These are phyloP conservation scores for Dichotomocladium elegans DNA, from an alignment of 371 early-diverging fungal genomes.

Conservation along the genomic window DNA sequence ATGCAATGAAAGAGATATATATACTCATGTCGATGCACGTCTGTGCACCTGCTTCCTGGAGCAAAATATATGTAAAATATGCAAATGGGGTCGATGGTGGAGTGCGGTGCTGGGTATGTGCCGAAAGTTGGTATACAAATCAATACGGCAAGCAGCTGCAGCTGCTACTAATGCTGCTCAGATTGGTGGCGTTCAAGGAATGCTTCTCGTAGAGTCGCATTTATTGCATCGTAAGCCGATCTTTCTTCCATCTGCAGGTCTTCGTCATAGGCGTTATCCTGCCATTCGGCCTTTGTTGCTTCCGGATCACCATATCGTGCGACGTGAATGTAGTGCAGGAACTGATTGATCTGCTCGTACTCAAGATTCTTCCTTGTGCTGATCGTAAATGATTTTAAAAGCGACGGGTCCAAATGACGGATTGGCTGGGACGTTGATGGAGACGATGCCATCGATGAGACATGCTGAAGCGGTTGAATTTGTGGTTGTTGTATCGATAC, in stretches of 20 bases:
- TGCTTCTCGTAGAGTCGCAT: conserved; percentile 13
- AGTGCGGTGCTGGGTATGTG: too few species aligned
- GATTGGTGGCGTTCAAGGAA: conserved; percentile 15
- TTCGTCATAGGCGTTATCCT: neutral
- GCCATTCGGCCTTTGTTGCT: conserved; percentile 19
- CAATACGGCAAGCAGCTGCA: too few species aligned
- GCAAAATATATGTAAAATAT: too few species aligned
- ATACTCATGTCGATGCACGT: too few species aligned
- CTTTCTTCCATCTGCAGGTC: neutral
- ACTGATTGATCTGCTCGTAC: conserved; percentile 18
- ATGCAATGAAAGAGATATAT: too few species aligned
- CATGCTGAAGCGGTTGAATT: neutral
- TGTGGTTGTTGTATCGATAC: neutral
- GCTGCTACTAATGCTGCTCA: too few species aligned
- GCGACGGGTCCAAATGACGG: neutral
- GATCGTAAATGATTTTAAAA: conserved; percentile 8
- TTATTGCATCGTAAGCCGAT: conserved; percentile 7
- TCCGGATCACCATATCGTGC: conserved; percentile 24
- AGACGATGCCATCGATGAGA: neutral
- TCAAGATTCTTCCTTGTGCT: conserved; percentile 1
- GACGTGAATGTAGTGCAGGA: conserved; percentile 15
- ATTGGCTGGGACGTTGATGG: neutral
- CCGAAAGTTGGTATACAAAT: too few species aligned
- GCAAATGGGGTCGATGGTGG: too few species aligned
- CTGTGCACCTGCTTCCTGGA: too few species aligned